Percentiles rank a stretch among this genome's conserved stretches.
Evolutionary conservation across 148 eudicot species (phyloP).

Genomic region (Salicornia ramosissima): DNA sequence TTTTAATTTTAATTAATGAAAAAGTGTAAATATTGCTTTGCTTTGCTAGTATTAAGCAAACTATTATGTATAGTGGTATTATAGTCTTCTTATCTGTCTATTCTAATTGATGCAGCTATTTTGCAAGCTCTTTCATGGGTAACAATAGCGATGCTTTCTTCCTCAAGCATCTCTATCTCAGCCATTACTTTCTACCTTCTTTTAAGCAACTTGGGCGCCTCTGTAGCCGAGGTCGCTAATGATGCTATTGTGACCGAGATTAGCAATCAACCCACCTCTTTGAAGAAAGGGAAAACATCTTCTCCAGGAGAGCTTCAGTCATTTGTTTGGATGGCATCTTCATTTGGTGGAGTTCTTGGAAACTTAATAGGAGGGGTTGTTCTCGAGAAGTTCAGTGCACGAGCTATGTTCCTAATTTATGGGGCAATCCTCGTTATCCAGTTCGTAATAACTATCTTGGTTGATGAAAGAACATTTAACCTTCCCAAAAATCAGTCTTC

Average conservation of each 20-base stretch:
- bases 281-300: conserved; percentile 35
- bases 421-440: conserved; percentile 52
- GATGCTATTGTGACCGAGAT: conserved; percentile 93
- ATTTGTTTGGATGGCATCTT: conserved; percentile 86
- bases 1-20: no score
- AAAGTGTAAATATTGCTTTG: no score
- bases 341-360: conserved; percentile 80
- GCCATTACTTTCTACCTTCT: conserved; percentile 70
- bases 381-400: conserved; percentile 47
- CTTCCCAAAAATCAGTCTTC: conserved; percentile 54
- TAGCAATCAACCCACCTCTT: conserved; percentile 39
- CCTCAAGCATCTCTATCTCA: conserved; percentile 56
- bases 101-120: conserved; percentile 64
- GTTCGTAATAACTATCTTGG: conserved; percentile 42
- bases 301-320: conserved; percentile 74
- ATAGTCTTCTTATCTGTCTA: no score
- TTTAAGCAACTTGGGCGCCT: conserved; percentile 82
- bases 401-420: conserved; percentile 45
- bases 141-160: conserved; percentile 51
- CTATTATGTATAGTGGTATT: no score
- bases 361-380: conserved; percentile 66
- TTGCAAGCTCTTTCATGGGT: conserved; percentile 88
- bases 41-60: no score
- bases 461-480: conserved; percentile 54
- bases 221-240: conserved; percentile 85